Evolutionary conservation across 1,139 yeast species (phyloP).

Genomic region (Taphrina confusa): DNA sequence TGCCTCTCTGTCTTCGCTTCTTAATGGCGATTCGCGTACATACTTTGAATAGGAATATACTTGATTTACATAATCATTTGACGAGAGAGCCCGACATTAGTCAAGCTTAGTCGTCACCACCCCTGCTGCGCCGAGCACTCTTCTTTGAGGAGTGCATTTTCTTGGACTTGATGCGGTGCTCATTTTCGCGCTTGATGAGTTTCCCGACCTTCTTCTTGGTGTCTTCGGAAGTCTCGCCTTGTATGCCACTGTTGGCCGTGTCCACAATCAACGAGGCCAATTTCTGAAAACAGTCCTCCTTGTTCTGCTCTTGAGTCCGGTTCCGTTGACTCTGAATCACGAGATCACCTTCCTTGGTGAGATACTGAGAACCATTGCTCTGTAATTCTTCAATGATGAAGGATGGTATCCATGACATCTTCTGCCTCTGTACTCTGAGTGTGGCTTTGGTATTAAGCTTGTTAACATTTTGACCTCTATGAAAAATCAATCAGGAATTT

Average conservation of each 20-base stretch:
- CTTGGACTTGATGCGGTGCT: slow-evolving; percentile 15
- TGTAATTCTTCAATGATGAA: slow-evolving; percentile 1
- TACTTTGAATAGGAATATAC: too few relatives aligned
- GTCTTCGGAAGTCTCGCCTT: slow-evolving; percentile 21
- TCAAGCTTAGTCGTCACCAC: slow-evolving; percentile 15
- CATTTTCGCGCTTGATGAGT: slow-evolving; percentile 18
- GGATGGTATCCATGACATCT: slow-evolving; percentile 26
- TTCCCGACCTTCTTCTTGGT: slow-evolving; percentile 13
- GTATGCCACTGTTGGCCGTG: slow-evolving; percentile 16
- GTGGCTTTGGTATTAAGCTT: slow-evolving; percentile 35
- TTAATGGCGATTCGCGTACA: too few relatives aligned
- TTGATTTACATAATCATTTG: too few relatives aligned
- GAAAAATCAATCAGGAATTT: neutral
- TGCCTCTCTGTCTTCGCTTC: too few relatives aligned
- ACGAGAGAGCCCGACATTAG: too few relatives aligned
- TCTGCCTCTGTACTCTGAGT: slow-evolving; percentile 11
- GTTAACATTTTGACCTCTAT: slow-evolving; percentile 35
- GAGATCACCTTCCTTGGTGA: slow-evolving; percentile 28
- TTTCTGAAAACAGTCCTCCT: slow-evolving; percentile 21
- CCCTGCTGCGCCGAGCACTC: slow-evolving; percentile 18
- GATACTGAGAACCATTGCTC: slow-evolving; percentile 7
- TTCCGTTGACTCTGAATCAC: slow-evolving; percentile 19
- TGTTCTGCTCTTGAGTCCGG: slow-evolving; percentile 29
- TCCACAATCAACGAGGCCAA: slow-evolving; percentile 20
- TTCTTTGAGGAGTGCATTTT: slow-evolving; percentile 24